Evolutionary conservation across 495 filamentous ascomycete genomes (phyloP).

Genomic region (Annulohypoxylon bovei): DNA sequence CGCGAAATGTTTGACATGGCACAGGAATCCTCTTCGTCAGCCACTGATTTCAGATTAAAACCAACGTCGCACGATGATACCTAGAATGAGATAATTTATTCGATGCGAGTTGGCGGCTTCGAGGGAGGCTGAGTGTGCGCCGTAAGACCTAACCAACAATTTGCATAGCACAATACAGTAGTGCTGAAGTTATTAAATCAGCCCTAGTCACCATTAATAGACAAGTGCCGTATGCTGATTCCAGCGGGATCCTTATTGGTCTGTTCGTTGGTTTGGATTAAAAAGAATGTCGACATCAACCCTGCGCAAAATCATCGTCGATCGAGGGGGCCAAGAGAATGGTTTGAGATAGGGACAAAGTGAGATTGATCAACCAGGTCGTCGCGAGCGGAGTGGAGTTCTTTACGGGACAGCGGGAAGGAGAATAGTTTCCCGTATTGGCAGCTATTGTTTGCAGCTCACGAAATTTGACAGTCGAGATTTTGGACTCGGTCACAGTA

Average conservation of each 20-base stretch:
- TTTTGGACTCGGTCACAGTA: constrained; percentile 1
- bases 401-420: constrained; percentile 5
- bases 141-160: constrained; percentile 19
- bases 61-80: constrained; percentile 26
- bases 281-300: constrained; percentile 16
- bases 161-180: not conserved
- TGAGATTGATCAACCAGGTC: constrained; percentile 4
- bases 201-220: constrained; percentile 28
- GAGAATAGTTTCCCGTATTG: constrained; percentile 14
- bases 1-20: constrained; percentile 6
- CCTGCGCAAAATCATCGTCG: constrained; percentile 14
- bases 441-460: constrained; percentile 26
- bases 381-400: constrained; percentile 17
- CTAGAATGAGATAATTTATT: constrained; percentile 21
- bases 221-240: constrained; percentile 7
- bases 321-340: constrained; percentile 6
- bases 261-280: not conserved
- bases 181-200: constrained; percentile 30
- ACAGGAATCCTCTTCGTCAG: constrained; percentile 13
- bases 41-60: constrained; percentile 17
- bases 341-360: constrained; percentile 1
- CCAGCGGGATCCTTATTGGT: constrained; percentile 1
- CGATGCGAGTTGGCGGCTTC: constrained; percentile 21
- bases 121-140: constrained; percentile 28
- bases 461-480: constrained; percentile 6